Evolutionary conservation across 139 green algal species (phyloP), one percentile per base, ranked within the genome.

Genomic region (Closterium sp.): DNA sequence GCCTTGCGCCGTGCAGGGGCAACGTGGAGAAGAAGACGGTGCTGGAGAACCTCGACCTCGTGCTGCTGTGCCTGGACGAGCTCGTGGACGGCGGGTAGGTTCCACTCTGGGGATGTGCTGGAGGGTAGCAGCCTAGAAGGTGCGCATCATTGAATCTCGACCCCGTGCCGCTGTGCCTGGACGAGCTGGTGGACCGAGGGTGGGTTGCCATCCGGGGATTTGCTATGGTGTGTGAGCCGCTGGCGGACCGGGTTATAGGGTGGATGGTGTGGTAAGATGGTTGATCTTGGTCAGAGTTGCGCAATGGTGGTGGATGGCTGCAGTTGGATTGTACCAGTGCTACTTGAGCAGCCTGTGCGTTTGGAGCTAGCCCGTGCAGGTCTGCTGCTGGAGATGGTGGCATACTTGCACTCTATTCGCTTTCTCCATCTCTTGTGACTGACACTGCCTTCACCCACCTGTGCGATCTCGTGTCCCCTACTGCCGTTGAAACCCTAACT

Each of bases 21-120:
- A 96, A 96, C 33, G 97, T 99, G 32, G 98, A 99, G 91, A 99
- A 99, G 96, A 99, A 98, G 95, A 98, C 98, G 8, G 97, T 98
- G 64, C 96, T 99, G 36, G 98, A 99, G 92, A 99, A 99, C 94
- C 94, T 99, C 90, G 98, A 99, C 94, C 96, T 99, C 30, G 96
- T 99, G 84, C 96, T 99, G 87, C 95, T 99, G 34, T 96, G 95
- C 23, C 97, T 99, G 87, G 98, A 99, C 86, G 98, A 99, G 90
- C 97, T 98, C 16, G 90, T 99, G 12, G 98, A 99, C 91, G 96
- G 96, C 16, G 98, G 98, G 96, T 98, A 38, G 30, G 91, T 66
- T 5, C 38, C 38, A 10, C 38, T 66, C 38, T 76, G 55, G 16
- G 55, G 38, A 66, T 69, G 43, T 1, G 43, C 12, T 28, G 55